Evolutionary conservation across 2,329 filamentous ascomycete genomes (phyloP).

Genomic region (Phaeoacremonium minimum): DNA sequence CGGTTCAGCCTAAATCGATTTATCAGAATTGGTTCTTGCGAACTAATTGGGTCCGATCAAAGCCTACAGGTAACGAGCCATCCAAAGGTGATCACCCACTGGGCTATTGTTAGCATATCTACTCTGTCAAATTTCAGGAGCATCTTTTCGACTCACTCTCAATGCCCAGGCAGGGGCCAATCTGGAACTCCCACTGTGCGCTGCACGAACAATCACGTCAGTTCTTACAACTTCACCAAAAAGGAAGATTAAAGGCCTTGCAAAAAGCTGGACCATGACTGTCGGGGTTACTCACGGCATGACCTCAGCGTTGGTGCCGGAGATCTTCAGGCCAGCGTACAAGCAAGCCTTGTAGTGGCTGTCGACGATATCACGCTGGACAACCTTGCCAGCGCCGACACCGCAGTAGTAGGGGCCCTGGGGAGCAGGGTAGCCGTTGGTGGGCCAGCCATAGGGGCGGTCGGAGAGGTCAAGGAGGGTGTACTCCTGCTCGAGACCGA

Average conservation of each 20-base stretch:
- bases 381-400: conserved; percentile 95
- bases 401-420: conserved; percentile 97
- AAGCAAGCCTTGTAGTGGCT: conserved; percentile 83
- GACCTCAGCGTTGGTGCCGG: conserved; percentile 97
- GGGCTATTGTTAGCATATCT: no score
- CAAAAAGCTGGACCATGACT: no score
- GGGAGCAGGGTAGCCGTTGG: conserved; percentile 82
- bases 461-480: conserved; percentile 82
- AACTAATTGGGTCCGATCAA: no score
- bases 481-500: conserved; percentile 97
- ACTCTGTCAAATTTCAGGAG: conserved; percentile 26
- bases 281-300: conserved; percentile 68
- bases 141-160: conserved; percentile 60
- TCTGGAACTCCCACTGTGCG: conserved; percentile 97
- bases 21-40: no score
- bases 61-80: conserved; percentile 84
- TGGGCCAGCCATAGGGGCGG: conserved; percentile 89
- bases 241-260: no score
- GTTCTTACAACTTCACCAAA: no score
- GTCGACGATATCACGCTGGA: conserved; percentile 97
- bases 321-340: conserved; percentile 88
- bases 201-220: no score
- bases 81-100: conserved; percentile 97
- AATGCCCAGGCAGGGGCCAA: conserved; percentile 86
- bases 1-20: no score